phyloP scores from a whole-genome alignment of 1,284 basidiomycete genomes.

The Rhodofomes roseus region DNA sequence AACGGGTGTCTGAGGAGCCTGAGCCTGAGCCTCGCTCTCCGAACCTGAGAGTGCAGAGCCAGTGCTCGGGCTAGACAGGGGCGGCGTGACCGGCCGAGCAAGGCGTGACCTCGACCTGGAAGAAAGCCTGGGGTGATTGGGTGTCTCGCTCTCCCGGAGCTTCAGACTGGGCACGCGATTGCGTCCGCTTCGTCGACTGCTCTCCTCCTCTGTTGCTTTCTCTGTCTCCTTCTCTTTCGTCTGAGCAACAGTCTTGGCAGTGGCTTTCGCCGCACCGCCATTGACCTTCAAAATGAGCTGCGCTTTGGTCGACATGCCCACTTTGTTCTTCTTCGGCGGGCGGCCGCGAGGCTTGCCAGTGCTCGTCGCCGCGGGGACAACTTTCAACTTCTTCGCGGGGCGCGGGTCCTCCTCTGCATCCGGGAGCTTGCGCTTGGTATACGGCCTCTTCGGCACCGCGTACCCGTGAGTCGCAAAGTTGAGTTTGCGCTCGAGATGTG shows the following conservation, averaged over 20 bases:
- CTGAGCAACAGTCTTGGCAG: constrained; percentile 6
- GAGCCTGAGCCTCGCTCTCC: constrained; percentile 3
- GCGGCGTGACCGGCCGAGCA: constrained; percentile 8
- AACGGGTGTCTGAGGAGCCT: constrained; percentile 8
- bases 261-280: not conserved
- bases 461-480: constrained; percentile 35
- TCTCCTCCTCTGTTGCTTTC: constrained; percentile 10
- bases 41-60: constrained; percentile 10
- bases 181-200: constrained; percentile 29
- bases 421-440: constrained; percentile 24
- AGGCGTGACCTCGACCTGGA: constrained; percentile 2
- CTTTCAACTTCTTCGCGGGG: constrained; percentile 38
- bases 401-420: constrained; percentile 33
- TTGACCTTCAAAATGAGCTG: constrained; percentile 26
- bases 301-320: constrained; percentile 36
- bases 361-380: constrained; percentile 9
- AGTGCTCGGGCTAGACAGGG: constrained; percentile 12
- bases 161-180: constrained; percentile 32
- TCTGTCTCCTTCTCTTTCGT: not conserved
- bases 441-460: constrained; percentile 20
- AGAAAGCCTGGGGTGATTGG: constrained; percentile 14
- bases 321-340: constrained; percentile 26
- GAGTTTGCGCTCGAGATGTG: constrained; percentile 53
- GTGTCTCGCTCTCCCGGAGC: constrained; percentile 29
- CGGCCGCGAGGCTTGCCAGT: constrained; percentile 18